phyloP scores from a whole-genome alignment of 1,284 basidiomycete species.

The Trametes hirsuta region DNA sequence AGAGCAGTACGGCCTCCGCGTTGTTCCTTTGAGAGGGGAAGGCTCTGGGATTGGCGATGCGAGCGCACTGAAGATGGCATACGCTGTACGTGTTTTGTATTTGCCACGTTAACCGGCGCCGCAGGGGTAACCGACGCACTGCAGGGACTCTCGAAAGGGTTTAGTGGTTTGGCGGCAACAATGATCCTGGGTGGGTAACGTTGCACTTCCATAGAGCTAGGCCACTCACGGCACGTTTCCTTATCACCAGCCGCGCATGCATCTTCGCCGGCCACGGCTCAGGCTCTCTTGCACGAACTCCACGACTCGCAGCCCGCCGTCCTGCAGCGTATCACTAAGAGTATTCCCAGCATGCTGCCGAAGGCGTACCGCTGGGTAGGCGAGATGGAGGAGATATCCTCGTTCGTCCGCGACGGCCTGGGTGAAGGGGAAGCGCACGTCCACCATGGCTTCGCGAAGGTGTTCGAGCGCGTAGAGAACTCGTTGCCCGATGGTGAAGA shows the following conservation, averaged over 20 bases:
- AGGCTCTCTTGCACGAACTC: constrained; percentile 54
- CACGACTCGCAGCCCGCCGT: constrained; percentile 48
- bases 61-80: constrained; percentile 66
- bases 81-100: constrained; percentile 47
- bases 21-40: constrained; percentile 48
- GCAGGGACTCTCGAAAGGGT: constrained; percentile 59
- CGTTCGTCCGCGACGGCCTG: constrained; percentile 43
- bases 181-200: constrained; percentile 54
- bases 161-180: constrained; percentile 55
- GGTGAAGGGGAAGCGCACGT: constrained; percentile 47
- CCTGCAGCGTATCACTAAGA: constrained; percentile 43
- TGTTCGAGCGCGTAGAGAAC: constrained; percentile 48
- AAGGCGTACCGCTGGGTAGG: constrained; percentile 65
- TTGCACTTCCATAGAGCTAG: neutral
- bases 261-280: constrained; percentile 59
- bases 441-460: constrained; percentile 50
- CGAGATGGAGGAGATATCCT: constrained; percentile 64
- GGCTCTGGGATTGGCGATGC: constrained; percentile 57
- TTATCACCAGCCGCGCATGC: constrained; percentile 49
- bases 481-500: constrained; percentile 43
- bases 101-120: neutral
- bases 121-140: neutral
- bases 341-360: constrained; percentile 53
- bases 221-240: neutral
- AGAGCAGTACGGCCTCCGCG: constrained; percentile 48